Evolutionary conservation across 208 protist genomes (phyloP), one percentile per base, ranked within the genome.

Genomic region (Leishmania gerbilli): DNA sequence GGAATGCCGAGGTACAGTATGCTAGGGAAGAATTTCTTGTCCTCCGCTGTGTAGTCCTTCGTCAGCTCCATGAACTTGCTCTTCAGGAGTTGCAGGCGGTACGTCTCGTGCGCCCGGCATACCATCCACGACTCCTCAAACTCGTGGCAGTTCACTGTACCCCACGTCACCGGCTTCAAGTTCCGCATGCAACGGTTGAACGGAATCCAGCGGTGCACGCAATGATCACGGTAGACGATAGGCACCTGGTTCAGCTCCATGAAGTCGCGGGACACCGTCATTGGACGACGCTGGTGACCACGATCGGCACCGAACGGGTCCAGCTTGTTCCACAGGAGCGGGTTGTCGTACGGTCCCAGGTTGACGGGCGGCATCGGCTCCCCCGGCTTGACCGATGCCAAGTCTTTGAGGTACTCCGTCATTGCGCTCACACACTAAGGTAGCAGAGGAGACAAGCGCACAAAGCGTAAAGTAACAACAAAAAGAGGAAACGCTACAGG

Each of bases 11-110:
- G 80, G 80, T 97, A 95, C 34, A 95, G 84, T 71, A 95, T 87
- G 85, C 89, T 95, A 81, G 95, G 95, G 65, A 97, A 97, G 85
- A 97, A 97, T 82, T 95, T 96, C 84, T 96, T 96, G 83, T 97
- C 93, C 80, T 97, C 93, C 0, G 87, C 87, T 3, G 92, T 97
- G 88, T 97, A 97, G 85, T 97, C 92, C 87, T 96, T 95, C 45
- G 93, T 97, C 76, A 96, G 83, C 83, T 96, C 90, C 90, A 97
- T 97, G 79, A 96, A 97, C 82, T 96, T 96, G 79, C 79, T 88
- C 87, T 97, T 97, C 76, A 97, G 88, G 15, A 97, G 87, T 88
- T 97, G 88, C 85, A 95, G 91, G 62, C 95, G 90, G 79, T 97
- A 97, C 49, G 86, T 92, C 84, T 97, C 95, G 80, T 95, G 95